Evolutionary conservation across 106 monocot species (phyloP), one percentile per base, ranked within the genome.

Genomic region (Platanthera guangdongensis): DNA sequence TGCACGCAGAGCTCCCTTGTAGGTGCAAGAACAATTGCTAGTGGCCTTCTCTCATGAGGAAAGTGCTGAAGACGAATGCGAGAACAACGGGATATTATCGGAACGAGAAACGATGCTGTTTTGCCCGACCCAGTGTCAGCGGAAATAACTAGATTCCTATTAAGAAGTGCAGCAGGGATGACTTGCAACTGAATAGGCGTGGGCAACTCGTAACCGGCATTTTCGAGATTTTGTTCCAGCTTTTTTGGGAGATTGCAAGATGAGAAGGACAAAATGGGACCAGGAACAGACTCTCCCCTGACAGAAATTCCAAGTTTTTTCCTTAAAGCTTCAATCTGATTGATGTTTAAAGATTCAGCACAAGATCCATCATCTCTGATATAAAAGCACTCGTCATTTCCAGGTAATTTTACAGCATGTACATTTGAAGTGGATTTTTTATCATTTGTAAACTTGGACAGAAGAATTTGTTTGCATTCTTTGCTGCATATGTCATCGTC

Each of bases 181-280:
- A 80, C 77, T 84, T 95, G 92, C 89, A 88, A 92, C 63, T 92
- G 95, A 49, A 95, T 85, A 51, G 95, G 86, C 18, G 95, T 92
- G 11, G 92, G 95, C 53, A 88, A 85, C 74, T 82, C 84, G 77
- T 85, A 95, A 0, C 90, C 92, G 4, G 77, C 89, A 76, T 72
- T 45, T 68, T 90, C 92, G 15, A 92, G 81, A 82, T 95, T 95
- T 57, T 84, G 65, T 64, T 81, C 82, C 11, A 95, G 92, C 52
- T 92, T 90, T 77, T 72, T 63, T 18, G 87, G 88, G 52, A 95
- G 86, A 77, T 88, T 69, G 50, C 82, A 90, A 57, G 85, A 83
- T 55, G 90, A 85, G 77, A 92, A 92, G 51, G 86, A 90, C 53
- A 90, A 28, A 0, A 86, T 57, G 0, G 89, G 87, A 45, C 82